A percentile compares a stretch with the other conserved stretches of the same genome.
Conservation (phyloP, 768 basidiomycete species). For the Collybiopsis luxurians region DNA sequence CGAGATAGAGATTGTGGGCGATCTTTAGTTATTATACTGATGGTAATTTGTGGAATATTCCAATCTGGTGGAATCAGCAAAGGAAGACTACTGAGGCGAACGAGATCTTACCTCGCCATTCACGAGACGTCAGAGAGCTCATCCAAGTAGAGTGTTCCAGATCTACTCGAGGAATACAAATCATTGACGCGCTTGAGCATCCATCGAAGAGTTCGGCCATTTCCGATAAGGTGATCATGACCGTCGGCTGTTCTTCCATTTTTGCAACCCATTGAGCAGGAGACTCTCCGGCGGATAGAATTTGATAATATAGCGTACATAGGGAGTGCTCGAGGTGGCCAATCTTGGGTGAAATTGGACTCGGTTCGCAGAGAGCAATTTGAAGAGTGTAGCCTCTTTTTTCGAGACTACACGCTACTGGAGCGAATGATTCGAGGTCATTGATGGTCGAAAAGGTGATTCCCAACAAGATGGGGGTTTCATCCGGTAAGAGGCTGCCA, state of each 20-base stretch:
- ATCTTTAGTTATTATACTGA: constrained; percentile 77
- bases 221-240: constrained; percentile 12
- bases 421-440: constrained; percentile 30
- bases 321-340: constrained; percentile 1
- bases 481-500: background rate
- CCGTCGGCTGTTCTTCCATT: constrained; percentile 8
- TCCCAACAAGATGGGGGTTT: constrained; percentile 24
- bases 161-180: constrained; percentile 48
- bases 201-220: constrained; percentile 18
- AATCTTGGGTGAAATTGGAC: background rate
- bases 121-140: constrained; percentile 49
- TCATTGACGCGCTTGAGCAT: constrained; percentile 25
- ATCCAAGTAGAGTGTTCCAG: constrained; percentile 60
- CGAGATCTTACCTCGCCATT: constrained; percentile 45
- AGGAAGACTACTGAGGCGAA: constrained; percentile 15
- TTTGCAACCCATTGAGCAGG: background rate
- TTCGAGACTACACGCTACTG: constrained; percentile 34
- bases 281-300: constrained; percentile 12
- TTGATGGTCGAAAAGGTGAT: constrained; percentile 31
- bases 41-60: constrained; percentile 64
- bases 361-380: constrained; percentile 26
- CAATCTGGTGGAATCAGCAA: constrained; percentile 50
- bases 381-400: constrained; percentile 25
- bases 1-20: constrained; percentile 69
- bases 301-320: constrained; percentile 14